Conservation (phyloP, 768 basidiomycete species). For the Amanita subjunquillea region DNA sequence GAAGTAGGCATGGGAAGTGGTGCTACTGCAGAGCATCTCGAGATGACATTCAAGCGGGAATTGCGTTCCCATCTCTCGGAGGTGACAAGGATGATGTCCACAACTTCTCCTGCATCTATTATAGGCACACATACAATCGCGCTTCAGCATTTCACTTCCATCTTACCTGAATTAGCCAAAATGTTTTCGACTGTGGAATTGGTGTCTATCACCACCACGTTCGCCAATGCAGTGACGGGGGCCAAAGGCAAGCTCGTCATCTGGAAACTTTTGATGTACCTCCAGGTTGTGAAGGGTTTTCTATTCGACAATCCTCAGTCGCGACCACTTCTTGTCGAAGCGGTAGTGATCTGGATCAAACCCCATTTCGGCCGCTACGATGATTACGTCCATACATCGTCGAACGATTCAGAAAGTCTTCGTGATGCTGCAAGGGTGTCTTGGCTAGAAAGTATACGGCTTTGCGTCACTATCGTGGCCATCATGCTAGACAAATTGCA, state of each 20-base stretch:
- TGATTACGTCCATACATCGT: constrained; percentile 55
- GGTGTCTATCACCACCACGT: constrained; percentile 77
- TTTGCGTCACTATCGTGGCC: constrained; percentile 82
- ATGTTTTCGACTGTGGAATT: constrained; percentile 78
- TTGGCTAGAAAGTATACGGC: constrained; percentile 87
- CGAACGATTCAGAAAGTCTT: constrained; percentile 54
- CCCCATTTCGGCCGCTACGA: constrained; percentile 91
- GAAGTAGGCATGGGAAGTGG: constrained; percentile 73
- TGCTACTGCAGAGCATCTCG: constrained; percentile 79
- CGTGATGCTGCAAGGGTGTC: constrained; percentile 69
- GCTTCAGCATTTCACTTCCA: constrained; percentile 85
- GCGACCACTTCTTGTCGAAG: constrained; percentile 73
- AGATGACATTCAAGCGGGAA: constrained; percentile 77
- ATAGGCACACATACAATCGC: constrained; percentile 95
- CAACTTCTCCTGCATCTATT: constrained; percentile 67
- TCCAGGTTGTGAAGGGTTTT: constrained; percentile 84
- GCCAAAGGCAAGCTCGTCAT: constrained; percentile 83
- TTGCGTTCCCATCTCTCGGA: constrained; percentile 65
- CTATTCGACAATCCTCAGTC: constrained; percentile 78
- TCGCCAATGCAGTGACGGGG: constrained; percentile 72
- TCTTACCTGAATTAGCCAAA: constrained; percentile 78
- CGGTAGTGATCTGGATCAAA: constrained; percentile 89
- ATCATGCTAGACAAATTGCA: constrained; percentile 88
- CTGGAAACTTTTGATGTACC: constrained; percentile 90
- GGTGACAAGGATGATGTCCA: constrained; percentile 85